Percentiles rank a stretch among this genome's conserved stretches.
Evolutionary conservation across 140 eudicot genomes (phyloP).

Genomic region (Stevia rebaudiana): DNA sequence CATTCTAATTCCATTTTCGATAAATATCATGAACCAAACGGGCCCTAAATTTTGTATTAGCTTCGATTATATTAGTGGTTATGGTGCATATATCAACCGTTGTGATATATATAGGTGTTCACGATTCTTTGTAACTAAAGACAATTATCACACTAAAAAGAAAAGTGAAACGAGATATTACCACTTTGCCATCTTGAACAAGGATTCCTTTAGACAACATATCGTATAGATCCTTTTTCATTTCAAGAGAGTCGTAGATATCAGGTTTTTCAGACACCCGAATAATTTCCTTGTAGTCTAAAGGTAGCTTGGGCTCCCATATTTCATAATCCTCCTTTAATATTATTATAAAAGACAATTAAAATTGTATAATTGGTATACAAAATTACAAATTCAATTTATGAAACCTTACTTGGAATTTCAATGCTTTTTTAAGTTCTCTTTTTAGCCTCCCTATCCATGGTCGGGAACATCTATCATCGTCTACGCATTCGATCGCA

Average conservation of each 20-base stretch:
- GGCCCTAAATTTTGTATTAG: too few relatives aligned
- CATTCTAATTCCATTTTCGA: too few relatives aligned
- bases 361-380: neutral
- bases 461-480: neutral
- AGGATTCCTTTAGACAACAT: conserved; percentile 6
- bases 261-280: neutral
- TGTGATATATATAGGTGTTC: too few relatives aligned
- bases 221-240: neutral
- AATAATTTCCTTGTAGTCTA: conserved; percentile 3
- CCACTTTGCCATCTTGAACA: conserved; percentile 2
- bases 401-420: conserved; percentile 7
- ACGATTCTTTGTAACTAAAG: neutral
- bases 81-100: too few relatives aligned
- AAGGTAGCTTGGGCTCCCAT: conserved; percentile 16
- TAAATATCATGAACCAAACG: too few relatives aligned
- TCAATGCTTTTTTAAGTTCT: neutral
- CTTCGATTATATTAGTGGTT: too few relatives aligned
- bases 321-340: neutral
- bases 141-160: neutral
- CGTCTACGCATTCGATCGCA: neutral
- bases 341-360: too few relatives aligned
- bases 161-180: neutral
- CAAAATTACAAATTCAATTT: neutral
- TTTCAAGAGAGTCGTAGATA: neutral
- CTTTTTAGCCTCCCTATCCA: neutral